Base-by-base conservation (phyloP, 1,284 basidiomycete genomes). In the Retiboletus fuscus region DNA sequence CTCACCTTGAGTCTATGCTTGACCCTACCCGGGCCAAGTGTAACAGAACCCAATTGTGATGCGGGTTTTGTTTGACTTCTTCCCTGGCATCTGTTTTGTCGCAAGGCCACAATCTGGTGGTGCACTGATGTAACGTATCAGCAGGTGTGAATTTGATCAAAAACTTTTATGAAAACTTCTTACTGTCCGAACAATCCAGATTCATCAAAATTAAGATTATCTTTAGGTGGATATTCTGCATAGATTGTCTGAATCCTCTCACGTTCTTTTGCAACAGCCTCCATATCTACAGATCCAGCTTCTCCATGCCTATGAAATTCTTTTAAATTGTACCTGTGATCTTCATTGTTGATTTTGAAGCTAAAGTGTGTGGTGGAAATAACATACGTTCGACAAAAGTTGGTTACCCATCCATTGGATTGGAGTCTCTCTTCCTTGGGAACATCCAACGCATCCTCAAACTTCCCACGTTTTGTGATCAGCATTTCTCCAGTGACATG, bases 181-280 rank as follows among this genome's bases (percentile, higher is more conserved):
- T 51, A 67, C 66, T 61, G 49, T 18, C 57, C 47, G 61, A 26
- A 61, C 16, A 67, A 28, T 5, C 57, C 46, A 3, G 46, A 49
- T 51, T 67, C 66, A 67, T 67, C 44, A 61, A 60, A 67, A 28
- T 67, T 67, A 22, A 67, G 46, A 49, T 67, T 47, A 11, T 67
- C 57, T 49, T 61, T 16, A 3, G 58, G 39, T 20, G 46, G 13
- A 51, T 61, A 61, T 8, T 61, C 34, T 41, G 58, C 57, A 49
- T 41, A 61, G 16, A 3, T 7, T 30, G 26, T 43, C 1, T 43
- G n/a, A n/a, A 65, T 15, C 2, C 51, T 15, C 22, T 55, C 51
- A 28, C 13, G n/a, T 11, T 65, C 64, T 16, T 43, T 30, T 28
- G 5, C 26, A 30, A 65, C 66, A 28, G 57, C 57, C 11, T 43